These are phyloP conservation scores for Phaeosphaeriaceae sp. DNA, from an alignment of 2,329 filamentous ascomycete species.

Conservation along the genomic window DNA sequence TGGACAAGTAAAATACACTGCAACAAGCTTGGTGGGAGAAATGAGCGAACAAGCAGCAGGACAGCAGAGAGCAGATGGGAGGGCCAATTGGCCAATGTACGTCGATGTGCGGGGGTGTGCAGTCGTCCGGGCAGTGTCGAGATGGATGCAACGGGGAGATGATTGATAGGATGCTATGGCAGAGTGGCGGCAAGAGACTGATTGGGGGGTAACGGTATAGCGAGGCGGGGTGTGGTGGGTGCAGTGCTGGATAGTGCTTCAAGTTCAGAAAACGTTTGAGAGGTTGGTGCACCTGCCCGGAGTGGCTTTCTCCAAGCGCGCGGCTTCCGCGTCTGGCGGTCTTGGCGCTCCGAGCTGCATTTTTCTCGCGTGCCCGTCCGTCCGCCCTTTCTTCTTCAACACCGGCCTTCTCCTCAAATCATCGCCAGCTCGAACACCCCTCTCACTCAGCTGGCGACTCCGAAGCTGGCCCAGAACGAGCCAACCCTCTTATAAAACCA, in stretches of 20 bases:
- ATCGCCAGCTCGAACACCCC: slow-evolving; percentile 66
- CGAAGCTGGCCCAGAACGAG: slow-evolving; percentile 74
- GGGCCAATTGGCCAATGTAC: slow-evolving; percentile 11
- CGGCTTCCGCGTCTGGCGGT: slow-evolving; percentile 23
- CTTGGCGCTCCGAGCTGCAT: slow-evolving; percentile 18
- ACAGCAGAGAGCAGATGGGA: slow-evolving; percentile 2
- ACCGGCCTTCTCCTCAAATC: slow-evolving; percentile 78
- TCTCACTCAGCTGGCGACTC: slow-evolving; percentile 72
- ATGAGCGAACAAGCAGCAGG: slow-evolving; percentile 45
- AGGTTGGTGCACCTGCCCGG: slow-evolving; percentile 30
- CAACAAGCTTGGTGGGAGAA: slow-evolving; percentile 42
- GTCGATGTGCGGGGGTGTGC: slow-evolving; percentile 19
- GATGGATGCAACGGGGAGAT: slow-evolving; percentile 5
- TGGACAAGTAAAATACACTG: slow-evolving; percentile 20
- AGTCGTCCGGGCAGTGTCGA: slow-evolving; percentile 4
- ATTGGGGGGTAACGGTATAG: slow-evolving; percentile 10
- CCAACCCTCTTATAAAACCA: slow-evolving; percentile 79
- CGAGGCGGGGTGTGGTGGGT: slow-evolving; percentile 27
- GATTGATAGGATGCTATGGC: slow-evolving; percentile 10
- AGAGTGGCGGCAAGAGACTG: slow-evolving; percentile 7
- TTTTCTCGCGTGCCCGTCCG: slow-evolving; percentile 27
- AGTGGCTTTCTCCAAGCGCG: slow-evolving; percentile 21
- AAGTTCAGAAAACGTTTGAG: slow-evolving; percentile 38
- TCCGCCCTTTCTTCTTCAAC: slow-evolving; percentile 40
- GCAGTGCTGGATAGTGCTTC: slow-evolving; percentile 27